phyloP scores from a whole-genome alignment of 2,329 filamentous ascomycete genomes.

The Escovopsis sp. region DNA sequence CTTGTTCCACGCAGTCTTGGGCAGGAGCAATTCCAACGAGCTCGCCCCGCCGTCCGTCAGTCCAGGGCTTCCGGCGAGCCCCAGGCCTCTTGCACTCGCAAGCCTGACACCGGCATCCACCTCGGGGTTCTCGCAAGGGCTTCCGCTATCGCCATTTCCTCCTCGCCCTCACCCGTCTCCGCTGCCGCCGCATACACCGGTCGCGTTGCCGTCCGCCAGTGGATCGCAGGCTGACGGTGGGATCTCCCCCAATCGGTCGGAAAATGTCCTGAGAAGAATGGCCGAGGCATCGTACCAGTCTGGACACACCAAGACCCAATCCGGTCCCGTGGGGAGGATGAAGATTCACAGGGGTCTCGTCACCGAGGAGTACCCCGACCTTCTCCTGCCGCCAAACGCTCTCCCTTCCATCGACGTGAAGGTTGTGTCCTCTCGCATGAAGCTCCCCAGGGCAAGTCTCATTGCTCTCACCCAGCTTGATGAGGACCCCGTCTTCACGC shows the following conservation, averaged over 20 bases:
- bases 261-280: slow-evolving; percentile 3
- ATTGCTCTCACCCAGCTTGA: slow-evolving; percentile 67
- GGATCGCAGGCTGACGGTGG: slow-evolving; percentile 4
- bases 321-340: slow-evolving; percentile 28
- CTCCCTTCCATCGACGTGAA: slow-evolving; percentile 72
- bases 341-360: slow-evolving; percentile 63
- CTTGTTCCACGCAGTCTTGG: slow-evolving; percentile 39
- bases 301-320: slow-evolving; percentile 11
- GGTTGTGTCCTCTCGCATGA: slow-evolving; percentile 89
- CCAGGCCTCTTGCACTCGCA: slow-evolving; percentile 40
- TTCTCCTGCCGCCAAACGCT: slow-evolving; percentile 77
- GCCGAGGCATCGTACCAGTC: slow-evolving; percentile 21
- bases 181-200: slow-evolving; percentile 53
- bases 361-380: slow-evolving; percentile 73
- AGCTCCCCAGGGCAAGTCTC: slow-evolving; percentile 75
- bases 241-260: slow-evolving; percentile 1
- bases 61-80: slow-evolving; percentile 44
- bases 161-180: slow-evolving; percentile 55
- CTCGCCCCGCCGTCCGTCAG: slow-evolving; percentile 35
- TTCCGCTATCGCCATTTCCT: slow-evolving; percentile 56
- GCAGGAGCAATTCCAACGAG: slow-evolving; percentile 18
- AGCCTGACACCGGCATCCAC: slow-evolving; percentile 41
- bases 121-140: slow-evolving; percentile 47
- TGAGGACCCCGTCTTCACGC: slow-evolving; percentile 85
- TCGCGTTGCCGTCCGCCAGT: slow-evolving; percentile 34